Evolutionary conservation across 1,139 yeast genomes (phyloP).

Genomic region (Kluyveromyces sp.): DNA sequence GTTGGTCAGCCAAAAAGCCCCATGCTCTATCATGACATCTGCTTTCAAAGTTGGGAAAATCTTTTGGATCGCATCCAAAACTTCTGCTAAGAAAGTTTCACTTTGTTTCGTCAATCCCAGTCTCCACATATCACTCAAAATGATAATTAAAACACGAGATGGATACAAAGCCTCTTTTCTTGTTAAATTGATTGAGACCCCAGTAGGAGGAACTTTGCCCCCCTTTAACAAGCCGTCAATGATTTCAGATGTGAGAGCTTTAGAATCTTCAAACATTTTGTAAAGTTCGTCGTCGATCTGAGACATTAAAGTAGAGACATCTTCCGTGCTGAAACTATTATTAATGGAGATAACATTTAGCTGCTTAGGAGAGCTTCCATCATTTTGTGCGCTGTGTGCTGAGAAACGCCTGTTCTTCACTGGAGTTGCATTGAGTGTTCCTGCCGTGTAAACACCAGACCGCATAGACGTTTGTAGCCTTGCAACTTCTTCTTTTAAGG

Average conservation of each 20-base stretch:
- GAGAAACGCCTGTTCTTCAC: conserved; percentile 15
- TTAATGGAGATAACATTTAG: conserved; percentile 16
- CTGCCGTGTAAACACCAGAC: conserved; percentile 31
- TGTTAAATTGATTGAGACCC: conserved; percentile 71
- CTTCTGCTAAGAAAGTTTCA: conserved; percentile 87
- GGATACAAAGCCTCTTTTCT: conserved; percentile 94
- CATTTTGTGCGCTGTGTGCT: conserved; percentile 12
- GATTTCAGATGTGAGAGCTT: conserved; percentile 73
- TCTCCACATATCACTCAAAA: conserved; percentile 97
- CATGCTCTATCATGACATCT: conserved; percentile 82
- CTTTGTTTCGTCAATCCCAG: conserved; percentile 87
- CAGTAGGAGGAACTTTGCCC: conserved; percentile 84
- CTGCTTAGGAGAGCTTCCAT: conserved; percentile 14
- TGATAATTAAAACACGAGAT: conserved; percentile 86
- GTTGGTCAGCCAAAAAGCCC: conserved; percentile 97
- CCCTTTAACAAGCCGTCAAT: conserved; percentile 83
- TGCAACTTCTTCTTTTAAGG: conserved; percentile 60
- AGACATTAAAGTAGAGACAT: conserved; percentile 44
- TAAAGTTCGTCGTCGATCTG: conserved; percentile 65
- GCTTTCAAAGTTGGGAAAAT: conserved; percentile 67
- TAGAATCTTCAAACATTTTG: conserved; percentile 70
- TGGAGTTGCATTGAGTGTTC: conserved; percentile 23
- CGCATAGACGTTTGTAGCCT: conserved; percentile 37
- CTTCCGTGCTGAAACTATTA: conserved; percentile 36
- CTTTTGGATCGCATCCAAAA: conserved; percentile 78